Evolutionary conservation across 257 asterid genomes (phyloP).

Genomic region (Knoxia roxburghii): DNA sequence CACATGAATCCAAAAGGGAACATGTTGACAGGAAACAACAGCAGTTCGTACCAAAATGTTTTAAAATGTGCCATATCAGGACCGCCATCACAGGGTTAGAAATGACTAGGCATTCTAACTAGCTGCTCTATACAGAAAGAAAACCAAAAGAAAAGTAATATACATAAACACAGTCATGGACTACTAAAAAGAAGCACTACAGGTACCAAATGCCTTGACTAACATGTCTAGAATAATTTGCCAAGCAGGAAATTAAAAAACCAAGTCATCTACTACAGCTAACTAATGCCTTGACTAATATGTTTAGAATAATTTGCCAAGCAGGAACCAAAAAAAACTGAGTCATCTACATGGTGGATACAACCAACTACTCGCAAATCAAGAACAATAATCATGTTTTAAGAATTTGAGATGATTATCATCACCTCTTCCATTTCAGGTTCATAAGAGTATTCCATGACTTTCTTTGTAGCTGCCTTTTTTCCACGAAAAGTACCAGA

Average conservation of each 20-base stretch:
- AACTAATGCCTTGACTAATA: too few species aligned
- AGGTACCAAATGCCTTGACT: too few species aligned
- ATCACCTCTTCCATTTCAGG: conserved; percentile 99
- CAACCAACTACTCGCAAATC: background rate
- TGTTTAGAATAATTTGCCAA: background rate
- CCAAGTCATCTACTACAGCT: too few species aligned
- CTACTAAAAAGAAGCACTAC: too few species aligned
- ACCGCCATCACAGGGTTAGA: background rate
- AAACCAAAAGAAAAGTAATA: background rate
- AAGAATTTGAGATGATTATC: background rate
- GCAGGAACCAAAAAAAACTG: background rate
- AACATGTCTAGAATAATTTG: too few species aligned
- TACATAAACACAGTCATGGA: background rate
- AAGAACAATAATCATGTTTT: background rate
- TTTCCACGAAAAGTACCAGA: conserved; percentile 63
- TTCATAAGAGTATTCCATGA: conserved; percentile 89
- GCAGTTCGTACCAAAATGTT: background rate
- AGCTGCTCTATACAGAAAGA: background rate
- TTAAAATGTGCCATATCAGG: background rate
- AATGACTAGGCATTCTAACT: background rate
- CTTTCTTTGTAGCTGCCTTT: conserved; percentile 53
- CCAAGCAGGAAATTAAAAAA: background rate
- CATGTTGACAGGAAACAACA: conserved; percentile 1
- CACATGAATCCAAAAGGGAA: background rate
- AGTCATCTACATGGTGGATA: background rate